Conservation (phyloP, 2,329 filamentous ascomycete genomes). For the Cladosporium velox region DNA sequence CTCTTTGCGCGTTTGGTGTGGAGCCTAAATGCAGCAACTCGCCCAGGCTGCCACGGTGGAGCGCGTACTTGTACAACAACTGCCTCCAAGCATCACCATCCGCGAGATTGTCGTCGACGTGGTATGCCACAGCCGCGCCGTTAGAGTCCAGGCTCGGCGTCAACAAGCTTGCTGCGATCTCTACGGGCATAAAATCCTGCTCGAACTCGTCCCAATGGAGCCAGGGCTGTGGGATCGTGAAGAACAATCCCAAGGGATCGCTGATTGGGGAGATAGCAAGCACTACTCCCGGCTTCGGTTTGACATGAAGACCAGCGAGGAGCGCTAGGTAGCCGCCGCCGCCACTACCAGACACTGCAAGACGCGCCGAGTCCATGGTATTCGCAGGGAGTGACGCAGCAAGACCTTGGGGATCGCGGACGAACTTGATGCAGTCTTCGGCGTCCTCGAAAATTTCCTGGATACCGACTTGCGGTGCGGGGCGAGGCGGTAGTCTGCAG, state of each 20-base stretch:
- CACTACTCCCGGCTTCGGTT: conserved; percentile 37
- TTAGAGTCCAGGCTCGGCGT: conserved; percentile 25
- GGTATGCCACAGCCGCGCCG: conserved; percentile 29
- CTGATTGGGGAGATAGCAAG: conserved; percentile 38
- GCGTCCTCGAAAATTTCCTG: conserved; percentile 36
- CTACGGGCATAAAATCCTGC: no score
- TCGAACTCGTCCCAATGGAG: no score
- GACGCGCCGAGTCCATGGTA: conserved; percentile 26
- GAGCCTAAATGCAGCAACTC: conserved; percentile 24
- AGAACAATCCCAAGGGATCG: conserved; percentile 36
- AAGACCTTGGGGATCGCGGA: conserved; percentile 26
- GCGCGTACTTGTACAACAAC: conserved; percentile 33
- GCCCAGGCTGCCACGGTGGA: conserved; percentile 32
- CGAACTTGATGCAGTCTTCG: conserved; percentile 33
- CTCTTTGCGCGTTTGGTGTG: not conserved
- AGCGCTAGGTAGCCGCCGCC: conserved; percentile 38
- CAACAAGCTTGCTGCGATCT: no score
- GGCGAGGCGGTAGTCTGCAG: conserved; percentile 37
- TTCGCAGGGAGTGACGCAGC: conserved; percentile 22
- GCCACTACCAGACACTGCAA: conserved; percentile 35
- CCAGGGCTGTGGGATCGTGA: conserved; percentile 27
- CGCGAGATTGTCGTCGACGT: conserved; percentile 23
- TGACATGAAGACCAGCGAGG: conserved; percentile 34
- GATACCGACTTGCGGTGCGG: conserved; percentile 38
- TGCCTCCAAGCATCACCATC: conserved; percentile 8